These are phyloP conservation scores for Exophiala mesophila DNA, from an alignment of 2,329 filamentous ascomycete genomes.

Conservation along the genomic window DNA sequence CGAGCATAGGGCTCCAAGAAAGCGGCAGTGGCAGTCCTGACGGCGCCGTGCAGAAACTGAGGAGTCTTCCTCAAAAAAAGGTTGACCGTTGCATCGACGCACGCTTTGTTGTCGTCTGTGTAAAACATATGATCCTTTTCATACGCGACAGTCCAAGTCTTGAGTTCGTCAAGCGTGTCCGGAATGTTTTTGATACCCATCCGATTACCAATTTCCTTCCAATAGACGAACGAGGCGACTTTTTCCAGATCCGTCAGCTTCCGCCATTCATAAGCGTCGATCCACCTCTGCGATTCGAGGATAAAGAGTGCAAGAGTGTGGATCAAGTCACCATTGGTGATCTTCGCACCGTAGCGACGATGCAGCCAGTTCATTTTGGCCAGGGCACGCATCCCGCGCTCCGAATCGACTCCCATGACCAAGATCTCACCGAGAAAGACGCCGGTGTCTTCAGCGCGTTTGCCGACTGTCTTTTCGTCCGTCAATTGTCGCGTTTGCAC, in stretches of 20 bases:
- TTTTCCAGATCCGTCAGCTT: slow-evolving; percentile 60
- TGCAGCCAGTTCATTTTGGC: slow-evolving; percentile 62
- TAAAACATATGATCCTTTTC: slow-evolving; percentile 55
- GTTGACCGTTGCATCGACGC: background rate
- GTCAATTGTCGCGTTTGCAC: slow-evolving; percentile 46
- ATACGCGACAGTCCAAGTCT: slow-evolving; percentile 51
- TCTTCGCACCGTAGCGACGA: slow-evolving; percentile 52
- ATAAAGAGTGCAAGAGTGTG: slow-evolving; percentile 63
- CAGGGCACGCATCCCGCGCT: slow-evolving; percentile 46
- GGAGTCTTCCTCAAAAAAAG: slow-evolving; percentile 1
- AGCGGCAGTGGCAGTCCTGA: background rate
- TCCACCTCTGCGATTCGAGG: slow-evolving; percentile 60
- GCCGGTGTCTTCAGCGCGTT: slow-evolving; percentile 49
- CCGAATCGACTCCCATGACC: slow-evolving; percentile 39
- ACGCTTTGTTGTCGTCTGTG: slow-evolving; percentile 1
- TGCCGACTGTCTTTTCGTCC: slow-evolving; percentile 40
- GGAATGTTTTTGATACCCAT: slow-evolving; percentile 59
- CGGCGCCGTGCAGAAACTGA: background rate
- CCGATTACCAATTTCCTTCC: slow-evolving; percentile 63
- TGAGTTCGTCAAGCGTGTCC: slow-evolving; percentile 9
- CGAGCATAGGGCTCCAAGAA: background rate
- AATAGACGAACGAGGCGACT: slow-evolving; percentile 64
- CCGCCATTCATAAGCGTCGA: slow-evolving; percentile 65
- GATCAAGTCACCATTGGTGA: slow-evolving; percentile 57
- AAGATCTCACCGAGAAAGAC: slow-evolving; percentile 47